phyloP scores from a whole-genome alignment of 2,329 filamentous ascomycete genomes.

The Bretziella fagacearum region DNA sequence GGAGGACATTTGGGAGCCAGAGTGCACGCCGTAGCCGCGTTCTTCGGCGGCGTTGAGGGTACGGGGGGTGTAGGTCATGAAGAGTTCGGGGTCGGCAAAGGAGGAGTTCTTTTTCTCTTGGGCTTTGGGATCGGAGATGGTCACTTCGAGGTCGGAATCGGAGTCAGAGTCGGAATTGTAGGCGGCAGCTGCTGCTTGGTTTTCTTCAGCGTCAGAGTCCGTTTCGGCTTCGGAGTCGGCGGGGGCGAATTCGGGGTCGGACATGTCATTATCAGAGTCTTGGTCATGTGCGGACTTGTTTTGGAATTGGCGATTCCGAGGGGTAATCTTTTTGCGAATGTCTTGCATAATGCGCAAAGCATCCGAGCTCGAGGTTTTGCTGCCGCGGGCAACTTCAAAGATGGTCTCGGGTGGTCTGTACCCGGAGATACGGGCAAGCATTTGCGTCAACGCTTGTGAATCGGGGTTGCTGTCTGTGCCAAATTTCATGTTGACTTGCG shows the following conservation, averaged over 20 bases:
- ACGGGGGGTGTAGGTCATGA: conserved; percentile 90
- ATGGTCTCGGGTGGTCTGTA: conserved; percentile 87
- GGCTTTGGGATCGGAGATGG: conserved; percentile 42
- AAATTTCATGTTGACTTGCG: conserved; percentile 66
- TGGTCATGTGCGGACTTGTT: conserved; percentile 21
- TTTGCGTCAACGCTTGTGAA: conserved; percentile 60
- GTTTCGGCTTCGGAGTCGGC: conserved; percentile 17
- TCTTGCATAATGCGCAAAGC: conserved; percentile 62
- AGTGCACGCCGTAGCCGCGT: conserved; percentile 82
- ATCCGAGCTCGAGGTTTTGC: conserved; percentile 42
- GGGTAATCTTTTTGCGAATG: conserved; percentile 51
- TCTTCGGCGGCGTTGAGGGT: conserved; percentile 71
- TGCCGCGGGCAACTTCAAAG: conserved; percentile 76
- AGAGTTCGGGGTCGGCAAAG: conserved; percentile 75
- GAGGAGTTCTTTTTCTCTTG: conserved; percentile 30
- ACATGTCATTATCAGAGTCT: conserved; percentile 21
- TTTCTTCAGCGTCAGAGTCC: conserved; percentile 24
- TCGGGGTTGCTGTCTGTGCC: conserved; percentile 46
- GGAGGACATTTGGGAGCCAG: conserved; percentile 48
- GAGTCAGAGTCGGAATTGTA: conserved; percentile 41
- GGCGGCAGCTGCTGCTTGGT: conserved; percentile 25
- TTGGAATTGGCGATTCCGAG: conserved; percentile 30
- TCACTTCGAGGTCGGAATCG: conserved; percentile 52
- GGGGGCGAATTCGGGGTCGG: conserved; percentile 23
- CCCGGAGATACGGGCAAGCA: conserved; percentile 75